Evolutionary conservation across 78 protist species (phyloP).

Genomic region (Diacronema lutheri): DNA sequence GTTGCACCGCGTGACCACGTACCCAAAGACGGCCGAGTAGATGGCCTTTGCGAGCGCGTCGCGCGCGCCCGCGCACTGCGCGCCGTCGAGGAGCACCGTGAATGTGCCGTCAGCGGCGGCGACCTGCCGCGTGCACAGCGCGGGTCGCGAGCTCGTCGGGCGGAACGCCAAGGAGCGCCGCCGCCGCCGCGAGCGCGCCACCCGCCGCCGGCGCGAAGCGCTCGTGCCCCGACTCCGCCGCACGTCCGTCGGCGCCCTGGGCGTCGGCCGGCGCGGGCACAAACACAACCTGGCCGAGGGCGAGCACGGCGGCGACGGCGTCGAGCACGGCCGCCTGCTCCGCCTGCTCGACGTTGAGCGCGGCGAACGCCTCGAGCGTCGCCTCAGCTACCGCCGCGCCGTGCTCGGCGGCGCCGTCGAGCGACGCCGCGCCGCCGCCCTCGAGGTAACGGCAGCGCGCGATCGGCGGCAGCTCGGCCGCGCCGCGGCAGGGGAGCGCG

Average conservation of each 20-base stretch:
- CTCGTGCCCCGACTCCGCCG: too few relatives aligned
- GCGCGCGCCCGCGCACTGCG: not conserved
- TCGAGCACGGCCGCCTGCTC: not conserved
- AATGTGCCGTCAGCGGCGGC: too few relatives aligned
- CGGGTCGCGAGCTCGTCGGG: too few relatives aligned
- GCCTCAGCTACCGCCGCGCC: not conserved
- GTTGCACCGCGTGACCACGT: conserved; percentile 2
- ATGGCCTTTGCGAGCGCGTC: conserved; percentile 32
- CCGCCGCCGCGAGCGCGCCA: not conserved
- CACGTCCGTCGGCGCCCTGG: not conserved
- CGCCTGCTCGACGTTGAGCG: not conserved
- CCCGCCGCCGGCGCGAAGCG: not conserved
- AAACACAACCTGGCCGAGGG: not conserved
- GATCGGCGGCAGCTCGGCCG: not conserved
- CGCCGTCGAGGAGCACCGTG: too few relatives aligned
- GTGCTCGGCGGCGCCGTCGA: not conserved
- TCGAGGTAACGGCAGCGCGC: not conserved
- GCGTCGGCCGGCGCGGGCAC: not conserved
- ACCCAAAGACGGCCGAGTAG: conserved; percentile 8
- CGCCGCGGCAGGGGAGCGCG: not conserved
- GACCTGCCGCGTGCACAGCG: too few relatives aligned
- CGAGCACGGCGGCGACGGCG: not conserved
- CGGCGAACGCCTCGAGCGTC: not conserved
- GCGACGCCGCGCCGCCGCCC: too few relatives aligned
- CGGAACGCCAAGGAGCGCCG: too few relatives aligned